Evolutionary conservation across 306 rosid species (phyloP).

Genomic region (Alnus rubra): DNA sequence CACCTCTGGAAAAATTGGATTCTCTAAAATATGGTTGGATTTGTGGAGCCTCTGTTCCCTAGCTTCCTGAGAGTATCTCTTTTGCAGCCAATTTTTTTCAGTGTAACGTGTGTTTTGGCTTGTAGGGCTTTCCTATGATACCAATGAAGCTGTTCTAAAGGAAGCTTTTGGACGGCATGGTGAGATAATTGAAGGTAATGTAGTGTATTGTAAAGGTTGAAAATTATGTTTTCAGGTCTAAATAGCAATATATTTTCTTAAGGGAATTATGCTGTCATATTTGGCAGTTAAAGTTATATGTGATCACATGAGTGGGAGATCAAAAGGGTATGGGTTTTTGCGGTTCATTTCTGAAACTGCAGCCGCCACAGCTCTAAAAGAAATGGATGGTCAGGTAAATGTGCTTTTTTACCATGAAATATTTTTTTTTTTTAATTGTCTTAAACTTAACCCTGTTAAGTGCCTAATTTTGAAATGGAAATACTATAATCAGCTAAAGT

Average conservation of each 20-base stretch:
- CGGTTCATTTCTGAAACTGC: conserved; percentile 51
- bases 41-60: neutral
- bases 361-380: conserved; percentile 50
- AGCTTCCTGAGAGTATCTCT: neutral
- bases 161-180: conserved; percentile 57
- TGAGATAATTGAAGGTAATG: conserved; percentile 59
- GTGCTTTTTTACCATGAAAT: neutral
- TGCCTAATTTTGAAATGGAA: neutral
- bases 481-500: neutral
- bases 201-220: neutral
- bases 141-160: conserved; percentile 65
- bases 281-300: conserved; percentile 61
- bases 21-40: neutral
- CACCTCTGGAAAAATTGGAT: neutral
- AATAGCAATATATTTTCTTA: neutral
- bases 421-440: neutral
- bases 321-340: conserved; percentile 69
- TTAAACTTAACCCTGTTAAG: neutral
- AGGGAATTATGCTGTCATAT: neutral
- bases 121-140: conserved; percentile 63
- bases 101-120: conserved; percentile 10
- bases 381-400: conserved; percentile 53
- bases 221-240: neutral
- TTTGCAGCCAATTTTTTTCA: neutral
- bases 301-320: conserved; percentile 58